Evolutionary conservation across 352 stramenopile genomes (phyloP), one percentile per base, ranked within the genome.

Genomic region (Globisporangium nunn): DNA sequence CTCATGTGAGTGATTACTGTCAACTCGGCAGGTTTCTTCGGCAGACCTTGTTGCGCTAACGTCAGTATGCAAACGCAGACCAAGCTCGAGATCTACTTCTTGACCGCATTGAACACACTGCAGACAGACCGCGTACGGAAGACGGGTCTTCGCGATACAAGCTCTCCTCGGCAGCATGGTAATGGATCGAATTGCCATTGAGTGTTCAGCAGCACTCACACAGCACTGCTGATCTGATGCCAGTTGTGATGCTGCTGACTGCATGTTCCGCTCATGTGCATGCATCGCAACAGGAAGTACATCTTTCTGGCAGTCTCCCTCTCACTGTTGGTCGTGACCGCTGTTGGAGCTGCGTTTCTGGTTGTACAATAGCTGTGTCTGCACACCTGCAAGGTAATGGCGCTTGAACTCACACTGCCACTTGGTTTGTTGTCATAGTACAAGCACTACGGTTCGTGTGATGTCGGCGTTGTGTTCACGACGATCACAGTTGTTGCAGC

Each of bases 401-500:
- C 11, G 11, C 11, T 4, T 12, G 17, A 43, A 43, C 37, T 43
- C 11, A 17, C 11, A 11, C 11, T 17, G 11, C 6, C 41, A 39
- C 2, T 52, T 29, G 11, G 44, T 23, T 43, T 4, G 11, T 1
- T 62, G 17, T 51, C 23, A 1, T 61, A 98, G 71, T 98, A 96
- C 67, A 60, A 87, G 57, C 82, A 83, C 48, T 98, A 97, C 68
- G 70, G 68, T 3, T 77, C 78, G n/a, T 98, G 92, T 59, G 39
- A 56, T 3, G 55, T 78, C 0, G 87, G 84, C 0, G 54, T 91
- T 14, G 85, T 83, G 5, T 96, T 96, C 63, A 93, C 80, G 40
- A 88, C 88, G 1, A 71, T 97, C 29, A 98, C 92, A 5, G 67
- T 96, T n/a, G 68, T 96, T 28, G 64, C 87, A 12, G 72, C 61